Evolutionary conservation across 2,329 filamentous ascomycete genomes (phyloP).

Genomic region (Diaporthe vaccinii): DNA sequence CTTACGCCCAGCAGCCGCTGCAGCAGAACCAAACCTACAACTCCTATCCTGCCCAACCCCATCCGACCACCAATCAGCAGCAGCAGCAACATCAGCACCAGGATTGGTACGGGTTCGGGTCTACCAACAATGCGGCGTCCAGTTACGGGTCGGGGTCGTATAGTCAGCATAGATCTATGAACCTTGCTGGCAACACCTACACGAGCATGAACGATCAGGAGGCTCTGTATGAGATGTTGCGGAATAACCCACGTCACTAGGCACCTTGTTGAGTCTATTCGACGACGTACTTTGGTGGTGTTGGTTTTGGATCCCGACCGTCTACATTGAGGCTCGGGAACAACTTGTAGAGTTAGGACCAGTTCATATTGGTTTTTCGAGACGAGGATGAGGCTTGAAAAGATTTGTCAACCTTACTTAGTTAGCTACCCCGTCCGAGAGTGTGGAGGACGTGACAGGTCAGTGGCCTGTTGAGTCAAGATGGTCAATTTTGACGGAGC

Average conservation of each 20-base stretch:
- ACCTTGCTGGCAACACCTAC: conserved; percentile 46
- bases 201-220: conserved; percentile 46
- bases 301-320: not conserved
- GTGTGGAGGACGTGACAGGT: not conserved
- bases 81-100: conserved; percentile 47
- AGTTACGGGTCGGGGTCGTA: conserved; percentile 43
- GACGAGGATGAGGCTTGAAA: not conserved
- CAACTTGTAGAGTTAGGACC: not conserved
- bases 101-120: conserved; percentile 52
- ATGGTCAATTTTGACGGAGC: not conserved
- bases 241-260: conserved; percentile 36
- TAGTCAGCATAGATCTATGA: conserved; percentile 46
- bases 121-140: conserved; percentile 44
- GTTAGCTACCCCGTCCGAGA: not conserved
- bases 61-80: conserved; percentile 46
- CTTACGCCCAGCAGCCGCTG: conserved; percentile 48
- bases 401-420: not conserved
- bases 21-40: conserved; percentile 46
- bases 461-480: not conserved
- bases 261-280: not conserved
- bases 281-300: not conserved
- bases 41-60: conserved; percentile 47
- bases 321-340: not conserved
- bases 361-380: not conserved
- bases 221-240: conserved; percentile 47